Base-by-base conservation (phyloP, 2,329 filamentous ascomycete species). In the Colletotrichum liaoningense region DNA sequence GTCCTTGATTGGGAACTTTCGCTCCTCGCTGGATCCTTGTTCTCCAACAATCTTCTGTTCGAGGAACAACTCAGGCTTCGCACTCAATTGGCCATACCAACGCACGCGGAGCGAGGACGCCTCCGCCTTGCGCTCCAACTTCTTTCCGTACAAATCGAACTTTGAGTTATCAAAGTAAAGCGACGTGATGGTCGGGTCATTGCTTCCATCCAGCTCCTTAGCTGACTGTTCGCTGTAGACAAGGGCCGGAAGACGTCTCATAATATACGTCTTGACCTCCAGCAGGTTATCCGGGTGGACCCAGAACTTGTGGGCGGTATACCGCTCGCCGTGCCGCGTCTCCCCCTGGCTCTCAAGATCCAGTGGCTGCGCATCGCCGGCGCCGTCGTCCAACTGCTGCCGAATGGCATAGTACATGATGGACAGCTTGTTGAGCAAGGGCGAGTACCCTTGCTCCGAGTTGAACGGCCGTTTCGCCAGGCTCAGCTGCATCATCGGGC, bases 361-460 rank as follows among this genome's bases (percentile, higher is more conserved):
- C 26, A 85, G 74, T 54, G 82, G 81, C 24, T 79, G 74, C 65
- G 81, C 80, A 49, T 81, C 78, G 38, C 80, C 82, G 26, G 84
- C 82, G 49, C 82, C 84, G 55, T 90, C 90, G 74, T 96, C 93
- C 28, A 97, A 87, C 75, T 94, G 92, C 83, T 98, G 94, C 68
- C 95, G 93, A 73, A 97, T 93, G 81, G 97, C 97, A 77, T 94
- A 97, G 86, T 98, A 98, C 93, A 98, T 97, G 77, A 96, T 92
- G 35, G 95, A 98, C 74, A 99, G 88, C 79, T 94, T 93, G 85
- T 95, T 97, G 59, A 98, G 89, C 76, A 99, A 86, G 11, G 96
- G 95, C 73, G 94, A 93, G 84, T 98, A 98, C 78, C 94, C 94
- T 77, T 88, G 85, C 82, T 98, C 97, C 72, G 94, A 96, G 85